These are phyloP conservation scores for Pelargonium myrrhifolium DNA, from an alignment of 441 rosid species.

Conservation along the genomic window DNA sequence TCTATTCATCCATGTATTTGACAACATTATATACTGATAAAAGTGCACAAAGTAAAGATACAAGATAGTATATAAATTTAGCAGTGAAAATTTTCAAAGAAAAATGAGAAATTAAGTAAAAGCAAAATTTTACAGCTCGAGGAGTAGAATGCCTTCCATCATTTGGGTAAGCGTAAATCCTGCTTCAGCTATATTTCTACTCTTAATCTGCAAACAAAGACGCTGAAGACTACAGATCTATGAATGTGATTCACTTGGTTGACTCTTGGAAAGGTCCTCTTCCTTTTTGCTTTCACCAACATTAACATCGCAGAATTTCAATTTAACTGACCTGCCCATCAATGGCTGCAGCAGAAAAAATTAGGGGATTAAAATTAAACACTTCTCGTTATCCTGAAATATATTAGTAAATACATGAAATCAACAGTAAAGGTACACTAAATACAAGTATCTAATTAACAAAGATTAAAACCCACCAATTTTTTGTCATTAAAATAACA, in stretches of 20 bases:
- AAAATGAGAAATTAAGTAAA: not conserved
- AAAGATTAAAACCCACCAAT: not conserved
- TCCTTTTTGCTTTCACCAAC: slow-evolving; percentile 33
- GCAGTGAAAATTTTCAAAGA: not conserved
- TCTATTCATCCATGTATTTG: not conserved
- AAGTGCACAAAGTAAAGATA: not conserved
- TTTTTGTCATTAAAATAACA: not conserved
- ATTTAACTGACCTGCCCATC: slow-evolving; percentile 65
- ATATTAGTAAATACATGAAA: not conserved
- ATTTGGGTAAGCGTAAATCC: slow-evolving; percentile 11
- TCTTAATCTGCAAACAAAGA: slow-evolving; percentile 12
- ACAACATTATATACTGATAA: not conserved
- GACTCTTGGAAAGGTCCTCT: slow-evolving; percentile 22
- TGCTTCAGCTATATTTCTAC: slow-evolving; percentile 13
- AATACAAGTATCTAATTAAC: not conserved
- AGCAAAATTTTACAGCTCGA: slow-evolving; percentile 14
- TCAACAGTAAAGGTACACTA: not conserved
- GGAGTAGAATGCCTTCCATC: slow-evolving; percentile 1
- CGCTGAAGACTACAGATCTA: slow-evolving; percentile 3
- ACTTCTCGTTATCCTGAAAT: not conserved
- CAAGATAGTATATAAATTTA: not conserved
- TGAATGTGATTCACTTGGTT: slow-evolving; percentile 20
- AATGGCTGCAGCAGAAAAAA: slow-evolving; percentile 46
- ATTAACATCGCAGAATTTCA: slow-evolving; percentile 49
- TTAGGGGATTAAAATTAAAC: not conserved